These are phyloP conservation scores for Irpex lacteus DNA, from an alignment of 1,284 basidiomycete genomes.

Conservation along the genomic window DNA sequence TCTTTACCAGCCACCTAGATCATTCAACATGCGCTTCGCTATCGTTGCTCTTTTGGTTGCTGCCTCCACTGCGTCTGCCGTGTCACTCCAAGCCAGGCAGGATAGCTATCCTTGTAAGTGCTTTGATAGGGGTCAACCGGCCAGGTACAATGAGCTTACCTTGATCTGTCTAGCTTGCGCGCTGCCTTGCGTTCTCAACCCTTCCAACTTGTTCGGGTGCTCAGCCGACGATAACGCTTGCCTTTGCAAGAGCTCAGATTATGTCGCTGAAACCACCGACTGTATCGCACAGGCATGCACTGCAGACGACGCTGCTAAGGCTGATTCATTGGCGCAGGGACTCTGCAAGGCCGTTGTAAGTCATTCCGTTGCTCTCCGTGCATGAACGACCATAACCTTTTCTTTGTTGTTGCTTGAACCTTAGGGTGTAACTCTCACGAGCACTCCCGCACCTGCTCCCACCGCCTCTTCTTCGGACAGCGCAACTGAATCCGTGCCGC, in stretches of 20 bases:
- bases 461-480: slow-evolving; percentile 8
- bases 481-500: background rate
- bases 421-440: slow-evolving; percentile 50
- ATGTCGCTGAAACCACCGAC: slow-evolving; percentile 41
- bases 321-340: slow-evolving; percentile 39
- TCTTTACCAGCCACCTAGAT: slow-evolving; percentile 11
- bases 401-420: slow-evolving; percentile 2
- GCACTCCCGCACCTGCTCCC: slow-evolving; percentile 11
- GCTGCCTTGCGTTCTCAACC: slow-evolving; percentile 38
- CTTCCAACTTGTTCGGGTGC: slow-evolving; percentile 40
- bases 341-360: slow-evolving; percentile 52
- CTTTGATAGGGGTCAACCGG: background rate
- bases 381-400: background rate
- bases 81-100: slow-evolving; percentile 32
- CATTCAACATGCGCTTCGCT: slow-evolving; percentile 53
- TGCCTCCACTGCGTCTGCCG: slow-evolving; percentile 38
- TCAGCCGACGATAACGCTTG: slow-evolving; percentile 42
- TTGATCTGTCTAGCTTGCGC: slow-evolving; percentile 45
- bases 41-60: slow-evolving; percentile 40
- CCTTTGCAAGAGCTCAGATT: slow-evolving; percentile 46
- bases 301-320: slow-evolving; percentile 43
- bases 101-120: slow-evolving; percentile 38
- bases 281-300: slow-evolving; percentile 47
- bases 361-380: slow-evolving; percentile 16
- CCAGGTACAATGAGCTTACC: background rate